Evolutionary conservation across 108 stramenopile species (phyloP).

Genomic region (Schizochytrium sp.): DNA sequence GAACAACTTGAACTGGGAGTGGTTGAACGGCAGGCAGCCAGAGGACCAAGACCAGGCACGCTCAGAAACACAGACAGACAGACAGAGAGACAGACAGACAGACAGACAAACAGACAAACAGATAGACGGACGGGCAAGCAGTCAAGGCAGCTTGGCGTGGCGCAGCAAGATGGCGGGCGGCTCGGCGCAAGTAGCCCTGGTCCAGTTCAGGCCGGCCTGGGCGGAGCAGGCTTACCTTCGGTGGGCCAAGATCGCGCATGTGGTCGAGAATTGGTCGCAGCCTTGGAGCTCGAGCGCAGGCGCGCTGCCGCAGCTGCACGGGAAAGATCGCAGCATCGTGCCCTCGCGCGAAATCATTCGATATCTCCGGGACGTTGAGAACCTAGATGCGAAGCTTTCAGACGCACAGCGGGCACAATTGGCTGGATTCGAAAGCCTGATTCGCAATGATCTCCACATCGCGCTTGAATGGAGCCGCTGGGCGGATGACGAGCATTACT

Average conservation of each 20-base stretch:
- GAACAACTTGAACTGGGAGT: too few species aligned
- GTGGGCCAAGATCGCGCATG: background rate
- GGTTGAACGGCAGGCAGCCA: too few species aligned
- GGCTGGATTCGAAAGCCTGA: background rate
- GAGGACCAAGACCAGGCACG: too few species aligned
- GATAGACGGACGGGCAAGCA: too few species aligned
- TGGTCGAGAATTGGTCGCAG: background rate
- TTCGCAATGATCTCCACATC: background rate
- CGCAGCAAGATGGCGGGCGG: background rate
- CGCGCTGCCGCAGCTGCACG: background rate
- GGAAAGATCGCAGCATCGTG: background rate
- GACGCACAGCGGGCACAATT: background rate
- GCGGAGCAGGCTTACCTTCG: conserved; percentile 6
- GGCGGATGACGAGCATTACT: conserved; percentile 5
- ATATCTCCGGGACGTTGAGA: background rate
- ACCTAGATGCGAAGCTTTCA: background rate
- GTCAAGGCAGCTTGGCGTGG: too few species aligned
- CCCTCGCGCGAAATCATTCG: background rate
- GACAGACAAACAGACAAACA: too few species aligned
- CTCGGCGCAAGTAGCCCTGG: background rate
- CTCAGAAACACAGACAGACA: too few species aligned
- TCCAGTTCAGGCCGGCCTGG: conserved; percentile 12
- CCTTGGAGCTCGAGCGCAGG: background rate
- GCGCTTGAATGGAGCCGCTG: conserved; percentile 10
- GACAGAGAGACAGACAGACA: too few species aligned